These are phyloP conservation scores for Rhodomyrtus psidioides DNA, from an alignment of 441 rosid species.

Conservation along the genomic window DNA sequence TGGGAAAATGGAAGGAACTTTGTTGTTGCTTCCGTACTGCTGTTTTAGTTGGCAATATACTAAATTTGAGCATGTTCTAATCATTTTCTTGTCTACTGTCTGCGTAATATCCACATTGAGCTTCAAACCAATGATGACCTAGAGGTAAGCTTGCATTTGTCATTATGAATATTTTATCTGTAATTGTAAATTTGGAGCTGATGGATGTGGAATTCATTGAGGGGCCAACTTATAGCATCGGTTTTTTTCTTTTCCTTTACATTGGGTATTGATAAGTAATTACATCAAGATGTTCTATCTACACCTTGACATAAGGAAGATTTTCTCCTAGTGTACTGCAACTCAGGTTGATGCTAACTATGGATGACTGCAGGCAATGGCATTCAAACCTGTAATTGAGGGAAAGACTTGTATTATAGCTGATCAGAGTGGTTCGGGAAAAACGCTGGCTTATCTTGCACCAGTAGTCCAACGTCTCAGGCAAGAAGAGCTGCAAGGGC, in stretches of 20 bases:
- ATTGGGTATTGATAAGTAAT: not conserved
- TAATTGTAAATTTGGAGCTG: not conserved
- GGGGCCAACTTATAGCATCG: not conserved
- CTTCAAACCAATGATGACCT: not conserved
- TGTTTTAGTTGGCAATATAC: not conserved
- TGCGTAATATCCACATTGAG: not conserved
- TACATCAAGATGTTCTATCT: not conserved
- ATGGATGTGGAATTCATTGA: not conserved
- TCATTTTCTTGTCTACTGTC: not conserved
- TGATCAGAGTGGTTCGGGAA: constrained; percentile 98
- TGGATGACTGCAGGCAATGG: constrained; percentile 54
- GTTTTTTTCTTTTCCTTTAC: not conserved
- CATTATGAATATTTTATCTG: not conserved
- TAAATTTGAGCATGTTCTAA: not conserved
- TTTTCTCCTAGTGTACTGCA: not conserved
- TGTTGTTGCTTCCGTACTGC: not conserved
- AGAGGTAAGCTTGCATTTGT: not conserved
- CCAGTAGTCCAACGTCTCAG: constrained; percentile 80
- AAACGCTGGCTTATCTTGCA: constrained; percentile 85
- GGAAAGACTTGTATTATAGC: constrained; percentile 86
- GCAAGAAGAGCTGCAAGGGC: constrained; percentile 75
- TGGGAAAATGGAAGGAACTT: not conserved
- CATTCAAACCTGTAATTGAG: constrained; percentile 57
- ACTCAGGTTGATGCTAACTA: not conserved
- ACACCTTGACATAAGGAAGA: not conserved